A percentile compares a stretch with the other conserved stretches of the same genome.
phyloP scores from a whole-genome alignment of 768 basidiomycete species.

The Amanita phalloides region DNA sequence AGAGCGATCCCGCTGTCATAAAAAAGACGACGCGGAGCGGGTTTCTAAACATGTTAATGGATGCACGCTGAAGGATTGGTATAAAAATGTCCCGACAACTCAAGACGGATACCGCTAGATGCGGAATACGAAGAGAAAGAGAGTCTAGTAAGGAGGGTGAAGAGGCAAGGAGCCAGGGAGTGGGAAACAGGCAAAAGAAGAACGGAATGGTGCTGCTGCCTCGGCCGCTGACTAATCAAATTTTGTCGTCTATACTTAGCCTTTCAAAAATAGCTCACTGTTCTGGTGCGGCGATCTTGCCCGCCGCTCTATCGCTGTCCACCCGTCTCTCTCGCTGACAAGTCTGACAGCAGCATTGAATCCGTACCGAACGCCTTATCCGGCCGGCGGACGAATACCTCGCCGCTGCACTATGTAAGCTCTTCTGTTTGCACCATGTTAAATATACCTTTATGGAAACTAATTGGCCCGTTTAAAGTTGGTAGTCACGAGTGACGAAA shows the following conservation, averaged over 20 bases:
- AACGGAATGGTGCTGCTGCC: not conserved
- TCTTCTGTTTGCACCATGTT: no score
- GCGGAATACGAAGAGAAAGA: not conserved
- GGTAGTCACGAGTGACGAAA: no score
- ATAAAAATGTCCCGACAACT: not conserved
- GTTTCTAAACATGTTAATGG: not conserved
- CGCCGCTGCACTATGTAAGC: no score
- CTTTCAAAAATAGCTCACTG: not conserved
- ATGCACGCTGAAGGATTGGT: not conserved
- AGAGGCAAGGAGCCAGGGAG: not conserved
- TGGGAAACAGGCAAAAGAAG: not conserved
- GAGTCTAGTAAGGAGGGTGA: not conserved
- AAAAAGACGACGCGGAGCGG: constrained; percentile 11
- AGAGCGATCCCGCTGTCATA: constrained; percentile 18
- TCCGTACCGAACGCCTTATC: no score
- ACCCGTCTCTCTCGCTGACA: no score
- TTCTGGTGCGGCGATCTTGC: not conserved
- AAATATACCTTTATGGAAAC: no score
- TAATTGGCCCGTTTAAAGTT: no score
- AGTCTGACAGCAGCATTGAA: no score
- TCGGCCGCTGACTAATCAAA: not conserved
- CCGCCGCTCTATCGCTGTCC: no score
- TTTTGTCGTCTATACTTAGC: not conserved
- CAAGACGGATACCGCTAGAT: not conserved
- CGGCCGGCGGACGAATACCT: no score